Conservation (phyloP, 1,139 yeast genomes). For the Taiozyma sp. region DNA sequence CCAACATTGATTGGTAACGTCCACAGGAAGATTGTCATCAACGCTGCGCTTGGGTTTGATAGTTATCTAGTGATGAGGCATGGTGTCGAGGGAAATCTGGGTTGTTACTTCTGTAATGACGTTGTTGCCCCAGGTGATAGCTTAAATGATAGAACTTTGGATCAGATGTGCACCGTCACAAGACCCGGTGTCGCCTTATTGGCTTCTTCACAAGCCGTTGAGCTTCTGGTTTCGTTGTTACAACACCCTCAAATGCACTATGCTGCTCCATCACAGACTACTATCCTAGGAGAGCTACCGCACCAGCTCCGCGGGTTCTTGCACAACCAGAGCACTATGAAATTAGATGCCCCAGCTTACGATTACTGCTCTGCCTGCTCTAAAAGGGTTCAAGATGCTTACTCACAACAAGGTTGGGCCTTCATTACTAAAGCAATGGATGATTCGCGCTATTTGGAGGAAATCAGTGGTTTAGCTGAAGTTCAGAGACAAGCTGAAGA, state of each 20-base stretch:
- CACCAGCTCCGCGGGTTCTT: slow-evolving; percentile 90
- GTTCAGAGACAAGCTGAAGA: slow-evolving; percentile 73
- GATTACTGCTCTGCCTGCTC: slow-evolving; percentile 87
- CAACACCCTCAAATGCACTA: slow-evolving; percentile 56
- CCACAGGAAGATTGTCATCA: slow-evolving; percentile 66
- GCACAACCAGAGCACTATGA: slow-evolving; percentile 56
- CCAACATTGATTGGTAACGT: slow-evolving; percentile 81
- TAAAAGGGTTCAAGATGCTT: slow-evolving; percentile 44
- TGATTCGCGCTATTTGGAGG: slow-evolving; percentile 63
- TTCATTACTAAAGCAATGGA: slow-evolving; percentile 70
- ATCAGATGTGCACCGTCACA: slow-evolving; percentile 98
- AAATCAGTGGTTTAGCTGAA: slow-evolving; percentile 68
- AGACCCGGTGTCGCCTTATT: slow-evolving; percentile 91
- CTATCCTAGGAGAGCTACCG: slow-evolving; percentile 68
- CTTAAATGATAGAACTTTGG: slow-evolving; percentile 77
- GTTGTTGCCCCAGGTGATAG: slow-evolving; percentile 92
- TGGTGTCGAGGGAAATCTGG: slow-evolving; percentile 52
- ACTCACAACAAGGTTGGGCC: slow-evolving; percentile 62
- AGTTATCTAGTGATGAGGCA: slow-evolving; percentile 92
- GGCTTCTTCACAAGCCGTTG: slow-evolving; percentile 88
- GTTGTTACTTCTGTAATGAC: slow-evolving; percentile 95
- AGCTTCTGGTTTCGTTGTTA: slow-evolving; percentile 65
- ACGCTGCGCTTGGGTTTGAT: slow-evolving; percentile 95
- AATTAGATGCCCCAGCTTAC: slow-evolving; percentile 68
- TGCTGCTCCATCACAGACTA: slow-evolving; percentile 37